phyloP scores from a whole-genome alignment of 148 eudicot species.

The Vaccinium myrtillus region DNA sequence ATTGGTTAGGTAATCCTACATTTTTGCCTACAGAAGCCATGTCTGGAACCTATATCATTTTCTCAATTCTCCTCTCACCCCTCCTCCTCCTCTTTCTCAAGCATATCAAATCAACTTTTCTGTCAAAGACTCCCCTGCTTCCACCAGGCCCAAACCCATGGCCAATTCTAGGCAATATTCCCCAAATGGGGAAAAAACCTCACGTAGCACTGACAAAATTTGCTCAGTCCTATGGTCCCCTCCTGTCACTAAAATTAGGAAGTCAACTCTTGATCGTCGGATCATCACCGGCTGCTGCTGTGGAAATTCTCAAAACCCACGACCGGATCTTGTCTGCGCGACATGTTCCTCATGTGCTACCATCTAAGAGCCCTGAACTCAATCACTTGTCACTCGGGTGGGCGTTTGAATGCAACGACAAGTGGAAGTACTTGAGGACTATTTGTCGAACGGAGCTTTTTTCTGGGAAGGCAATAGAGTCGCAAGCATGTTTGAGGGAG shows the following conservation, averaged over 20 bases:
- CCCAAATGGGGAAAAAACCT: neutral
- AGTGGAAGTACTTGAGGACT: slow-evolving; percentile 23
- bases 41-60: neutral
- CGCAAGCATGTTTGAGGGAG: slow-evolving; percentile 16
- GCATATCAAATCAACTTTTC: neutral
- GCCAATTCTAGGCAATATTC: slow-evolving; percentile 2
- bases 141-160: slow-evolving; percentile 15
- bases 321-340: slow-evolving; percentile 18
- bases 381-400: neutral
- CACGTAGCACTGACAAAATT: neutral
- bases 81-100: neutral
- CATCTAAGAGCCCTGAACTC: neutral
- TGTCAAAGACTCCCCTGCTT: neutral
- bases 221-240: slow-evolving; percentile 11
- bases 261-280: neutral
- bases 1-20: no score
- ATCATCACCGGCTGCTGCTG: neutral
- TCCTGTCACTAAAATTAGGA: neutral
- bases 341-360: neutral
- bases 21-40: neutral
- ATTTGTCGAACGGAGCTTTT: slow-evolving; percentile 24
- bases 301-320: slow-evolving; percentile 10
- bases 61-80: neutral
- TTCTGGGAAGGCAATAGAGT: slow-evolving; percentile 13
- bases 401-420: neutral